Evolutionary conservation across 768 basidiomycete species (phyloP), one percentile per base, ranked within the genome.

Genomic region (Leccinum boreale): DNA sequence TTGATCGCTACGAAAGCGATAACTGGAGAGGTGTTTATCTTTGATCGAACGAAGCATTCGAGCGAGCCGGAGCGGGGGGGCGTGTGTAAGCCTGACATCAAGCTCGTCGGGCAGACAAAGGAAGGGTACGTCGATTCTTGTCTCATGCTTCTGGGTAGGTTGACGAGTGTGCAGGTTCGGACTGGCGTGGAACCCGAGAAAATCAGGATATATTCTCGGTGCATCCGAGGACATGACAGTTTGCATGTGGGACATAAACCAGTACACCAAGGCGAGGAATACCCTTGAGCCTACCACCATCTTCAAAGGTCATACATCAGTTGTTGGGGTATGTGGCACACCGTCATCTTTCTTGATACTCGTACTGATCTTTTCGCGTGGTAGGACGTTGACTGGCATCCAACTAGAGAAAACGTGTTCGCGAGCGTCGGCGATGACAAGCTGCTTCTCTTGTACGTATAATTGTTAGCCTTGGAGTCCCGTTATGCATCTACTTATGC

Each of bases 321-420:
- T 94, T 35, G 97, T 99, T 53, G 94, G 94, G 31, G 94, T 95
- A 72, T 26, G 90, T 79, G 0, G 4, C 3, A 33, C 14, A 24
- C 19, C 31, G 31, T 39, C 19, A 3, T 15, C 5, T 15, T 36
- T 23, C 28, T 17, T 23, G 11, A 5, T 52, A 5, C 21, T 23
- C 8, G n/a, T 12, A 14, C 45, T 56, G 31, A 69, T 35, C 2
- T 7, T 29, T 46, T 59, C 12, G 24, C 24, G 17, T 31, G 39
- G 12, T 59, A 96, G 93, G 97, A 99, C 69, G 95, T 99, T 5
- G 94, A 97, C 65, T 99, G 97, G 97, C 89, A 96, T 73, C 78
- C 86, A 2, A 84, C 80, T 4, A 79, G 88, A 66, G 92, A 93
- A 58, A 85, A 87, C 65, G 75, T 94, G 50, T 93, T 98, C 65